A percentile compares a stretch with the other conserved stretches of the same genome.
Evolutionary conservation across 169 alveolate species (phyloP).

Genomic region (Plasmodium falciparum): DNA sequence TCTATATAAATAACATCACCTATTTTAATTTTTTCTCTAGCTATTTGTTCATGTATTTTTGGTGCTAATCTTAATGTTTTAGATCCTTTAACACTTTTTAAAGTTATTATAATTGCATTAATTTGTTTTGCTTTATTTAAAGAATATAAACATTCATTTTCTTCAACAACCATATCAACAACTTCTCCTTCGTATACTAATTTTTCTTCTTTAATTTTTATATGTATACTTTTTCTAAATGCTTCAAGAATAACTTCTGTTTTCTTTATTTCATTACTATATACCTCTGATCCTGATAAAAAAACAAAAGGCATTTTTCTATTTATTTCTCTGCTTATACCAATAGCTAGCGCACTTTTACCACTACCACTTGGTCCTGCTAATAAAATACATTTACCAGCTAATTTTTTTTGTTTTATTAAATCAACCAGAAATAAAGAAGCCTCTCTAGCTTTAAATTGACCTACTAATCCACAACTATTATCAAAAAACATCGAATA

Average conservation of each 20-base stretch:
- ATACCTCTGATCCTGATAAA: conserved; percentile 99
- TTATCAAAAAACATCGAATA: conserved; percentile 80
- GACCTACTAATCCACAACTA: conserved; percentile 98
- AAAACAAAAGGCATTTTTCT: conserved; percentile 99
- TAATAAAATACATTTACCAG: conserved; percentile 92
- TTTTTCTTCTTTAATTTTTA: conserved; percentile 98
- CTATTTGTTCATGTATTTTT: conserved; percentile 96
- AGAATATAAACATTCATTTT: conserved; percentile 80
- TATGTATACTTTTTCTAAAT: conserved; percentile 99
- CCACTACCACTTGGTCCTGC: conserved; percentile 99
- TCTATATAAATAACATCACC: conserved; percentile 99
- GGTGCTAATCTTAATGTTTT: conserved; percentile 98
- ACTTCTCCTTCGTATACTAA: conserved; percentile 93
- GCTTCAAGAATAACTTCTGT: conserved; percentile 99
- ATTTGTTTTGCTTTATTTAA: conserved; percentile 92
- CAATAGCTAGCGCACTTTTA: conserved; percentile 99
- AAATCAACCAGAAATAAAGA: conserved; percentile 98
- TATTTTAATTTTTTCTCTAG: conserved; percentile 96
- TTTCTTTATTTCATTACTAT: conserved; percentile 98
- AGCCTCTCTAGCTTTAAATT: conserved; percentile 99
- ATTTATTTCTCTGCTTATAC: conserved; percentile 99
- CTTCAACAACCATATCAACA: conserved; percentile 86
- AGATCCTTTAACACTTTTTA: conserved; percentile 98
- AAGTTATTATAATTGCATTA: conserved; percentile 94
- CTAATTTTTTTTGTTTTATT: conserved; percentile 97